Percentiles rank a stretch among this genome's conserved stretches.
These are phyloP conservation scores for Roridomyces roridus DNA, from an alignment of 768 basidiomycete species.

Conservation along the genomic window DNA sequence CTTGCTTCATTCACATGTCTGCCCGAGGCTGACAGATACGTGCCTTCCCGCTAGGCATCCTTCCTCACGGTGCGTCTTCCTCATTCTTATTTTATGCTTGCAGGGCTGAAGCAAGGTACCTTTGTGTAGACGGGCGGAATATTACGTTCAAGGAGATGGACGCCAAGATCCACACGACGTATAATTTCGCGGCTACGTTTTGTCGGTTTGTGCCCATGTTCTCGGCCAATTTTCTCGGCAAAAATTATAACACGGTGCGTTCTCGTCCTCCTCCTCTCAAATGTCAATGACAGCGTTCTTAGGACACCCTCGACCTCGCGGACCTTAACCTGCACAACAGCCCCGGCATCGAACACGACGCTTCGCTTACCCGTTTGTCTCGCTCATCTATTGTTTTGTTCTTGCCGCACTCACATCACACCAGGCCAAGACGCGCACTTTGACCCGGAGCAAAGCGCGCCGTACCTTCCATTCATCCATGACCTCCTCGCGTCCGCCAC, in stretches of 20 bases:
- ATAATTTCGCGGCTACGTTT: slow-evolving; percentile 56
- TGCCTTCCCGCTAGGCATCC: slow-evolving; percentile 9
- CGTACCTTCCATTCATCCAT: slow-evolving; percentile 41
- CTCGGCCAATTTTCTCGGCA: slow-evolving; percentile 44
- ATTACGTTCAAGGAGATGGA: slow-evolving; percentile 43
- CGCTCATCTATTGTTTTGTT: background rate
- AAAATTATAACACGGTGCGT: slow-evolving; percentile 35
- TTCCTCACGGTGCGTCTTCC: slow-evolving; percentile 2
- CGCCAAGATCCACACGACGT: slow-evolving; percentile 42
- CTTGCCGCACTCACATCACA: background rate
- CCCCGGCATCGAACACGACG: slow-evolving; percentile 49
- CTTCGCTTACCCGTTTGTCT: slow-evolving; percentile 39
- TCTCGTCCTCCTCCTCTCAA: background rate
- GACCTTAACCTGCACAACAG: slow-evolving; percentile 55
- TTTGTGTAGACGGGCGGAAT: slow-evolving; percentile 41
- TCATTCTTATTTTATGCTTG: no score
- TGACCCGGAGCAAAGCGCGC: slow-evolving; percentile 44
- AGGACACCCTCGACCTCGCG: slow-evolving; percentile 48
- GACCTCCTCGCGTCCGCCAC: slow-evolving; percentile 48
- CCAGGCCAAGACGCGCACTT: slow-evolving; percentile 58
- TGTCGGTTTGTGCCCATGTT: slow-evolving; percentile 46
- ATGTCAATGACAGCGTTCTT: no score
- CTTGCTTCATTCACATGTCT: no score
- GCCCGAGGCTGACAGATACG: no score
- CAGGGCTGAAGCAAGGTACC: background rate